Evolutionary conservation across 192 early-diverging fungal species (phyloP), one percentile per base, ranked within the genome.

Genomic region (Endogone sp.): DNA sequence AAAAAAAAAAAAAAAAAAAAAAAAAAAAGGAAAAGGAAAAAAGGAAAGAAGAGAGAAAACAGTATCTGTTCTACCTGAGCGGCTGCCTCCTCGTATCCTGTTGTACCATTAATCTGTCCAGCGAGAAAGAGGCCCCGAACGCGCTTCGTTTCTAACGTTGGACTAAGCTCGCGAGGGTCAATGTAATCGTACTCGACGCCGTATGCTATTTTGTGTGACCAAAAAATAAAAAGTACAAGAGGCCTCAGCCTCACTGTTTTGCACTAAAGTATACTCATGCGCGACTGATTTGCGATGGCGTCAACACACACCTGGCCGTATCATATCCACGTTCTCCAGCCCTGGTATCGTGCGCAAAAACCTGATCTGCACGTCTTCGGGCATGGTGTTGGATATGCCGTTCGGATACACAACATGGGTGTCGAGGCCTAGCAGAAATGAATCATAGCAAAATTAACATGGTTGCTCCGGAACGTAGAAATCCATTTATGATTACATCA

Each of bases 131-230:
- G 72, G 22, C 92, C 92, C 8, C 68, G 76, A 8, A 94, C 85
- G 22, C 92, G 91, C 71, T 88, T 88, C 2, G 92, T 94, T 82
- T 94, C 91, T 25, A 94, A 67, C 2, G 85, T 91, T 13, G 85
- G 85, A 69, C 83, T 74, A 30, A 94, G 78, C 72, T 94, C 92
- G 29, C 92, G 88, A 8, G 92, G 92, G 71, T 94, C 92, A 9
- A 94, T 78, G 65, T 94, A 88, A 62, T 94, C 92, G 71, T 94
- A 94, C 69, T 94, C 91, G n/a, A 94, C 92, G 29, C 92, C 92
- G 67, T 94, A 94, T 22, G 86, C 85, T 71, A 71, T 58, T 24
- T 44, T 44, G 37, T 4, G 37, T n/a, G n/a, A n/a, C n/a, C n/a
- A n/a, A n/a, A n/a, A n/a, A n/a, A n/a, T n/a, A n/a, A n/a, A n/a